Evolutionary conservation across 2,329 filamentous ascomycete genomes (phyloP), one percentile per base, ranked within the genome.

Genomic region (Fusarium verticillioides): DNA sequence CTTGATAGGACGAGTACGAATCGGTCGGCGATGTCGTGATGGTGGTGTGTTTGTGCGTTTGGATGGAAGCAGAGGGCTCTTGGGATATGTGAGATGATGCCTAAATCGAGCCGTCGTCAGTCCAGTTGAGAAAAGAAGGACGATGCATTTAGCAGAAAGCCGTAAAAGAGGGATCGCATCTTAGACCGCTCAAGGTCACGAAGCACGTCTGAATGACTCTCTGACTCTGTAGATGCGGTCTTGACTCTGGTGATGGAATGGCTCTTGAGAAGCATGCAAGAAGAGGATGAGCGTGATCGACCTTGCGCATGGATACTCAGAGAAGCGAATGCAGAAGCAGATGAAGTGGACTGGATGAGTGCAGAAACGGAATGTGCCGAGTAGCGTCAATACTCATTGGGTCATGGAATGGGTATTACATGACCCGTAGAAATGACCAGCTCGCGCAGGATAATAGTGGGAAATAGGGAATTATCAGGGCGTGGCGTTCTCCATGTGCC

Each of bases 21-120:
- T 12, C n/a, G 44, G 6, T 39, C 60, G 23, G 47, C 28, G 28
- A 10, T 30, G 26, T 30, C 44, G 19, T 47, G 44, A 47, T 10
- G 26, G 13, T 0, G 3, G 44, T n/a, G 0, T 0, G 26, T 21
- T 16, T 1, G 9, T 11, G 9, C 2, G 26, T 8, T 6, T 10
- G 13, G 26, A 47, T 11, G 9, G 13, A 16, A 12, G 26, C 9
- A 13, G 26, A n/a, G 1, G 44, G 1, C 4, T 16, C 4, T 30
- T 11, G 1, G 18, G 19, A 40, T 40, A 8, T 7, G 7, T 39
- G 42, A 23, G 11, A 12, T 23, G n/a, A 12, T 12, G 5, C 16
- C 16, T 26, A 1, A 12, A 26, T 18, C 1, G 26, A n/a, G 7
- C 44, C 26, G 7, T 6, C 4, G 26, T 47, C 13, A 47, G 13